phyloP scores from a whole-genome alignment of 1,284 basidiomycete genomes.

The Sanghuangporus weigelae region DNA sequence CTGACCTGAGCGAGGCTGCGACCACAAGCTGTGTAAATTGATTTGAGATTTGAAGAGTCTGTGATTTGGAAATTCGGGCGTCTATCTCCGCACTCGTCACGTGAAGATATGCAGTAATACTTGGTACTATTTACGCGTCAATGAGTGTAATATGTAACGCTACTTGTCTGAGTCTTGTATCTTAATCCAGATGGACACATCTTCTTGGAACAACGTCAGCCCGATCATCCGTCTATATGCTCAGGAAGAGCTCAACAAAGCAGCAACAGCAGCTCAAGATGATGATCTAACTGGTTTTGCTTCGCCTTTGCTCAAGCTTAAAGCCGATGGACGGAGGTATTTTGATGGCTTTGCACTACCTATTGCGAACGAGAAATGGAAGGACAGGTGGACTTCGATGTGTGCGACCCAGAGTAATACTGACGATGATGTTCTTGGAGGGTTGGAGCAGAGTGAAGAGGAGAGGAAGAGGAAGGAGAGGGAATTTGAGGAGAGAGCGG shows the following conservation, averaged over 20 bases:
- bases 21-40: neutral
- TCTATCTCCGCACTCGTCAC: neutral
- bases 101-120: neutral
- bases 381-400: conserved; percentile 83
- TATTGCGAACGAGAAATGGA: conserved; percentile 85
- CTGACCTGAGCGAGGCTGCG: no score
- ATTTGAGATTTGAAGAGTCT: neutral
- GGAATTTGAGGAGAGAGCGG: conserved; percentile 68
- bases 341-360: conserved; percentile 76
- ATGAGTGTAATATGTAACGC: no score
- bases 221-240: conserved; percentile 11
- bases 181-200: neutral
- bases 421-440: neutral
- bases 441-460: conserved; percentile 24
- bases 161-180: neutral
- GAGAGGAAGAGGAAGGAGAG: conserved; percentile 40
- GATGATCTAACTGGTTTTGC: neutral
- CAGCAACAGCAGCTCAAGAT: neutral
- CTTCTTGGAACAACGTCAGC: conserved; percentile 5
- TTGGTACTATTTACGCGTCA: no score
- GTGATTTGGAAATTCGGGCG: neutral
- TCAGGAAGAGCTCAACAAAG: conserved; percentile 11
- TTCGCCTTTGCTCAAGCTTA: conserved; percentile 44
- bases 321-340: conserved; percentile 45
- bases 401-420: conserved; percentile 57